A percentile compares a stretch with the other conserved stretches of the same genome.
These are phyloP conservation scores for Lentinula guzmanii DNA, from an alignment of 768 basidiomycete genomes.

Conservation along the genomic window DNA sequence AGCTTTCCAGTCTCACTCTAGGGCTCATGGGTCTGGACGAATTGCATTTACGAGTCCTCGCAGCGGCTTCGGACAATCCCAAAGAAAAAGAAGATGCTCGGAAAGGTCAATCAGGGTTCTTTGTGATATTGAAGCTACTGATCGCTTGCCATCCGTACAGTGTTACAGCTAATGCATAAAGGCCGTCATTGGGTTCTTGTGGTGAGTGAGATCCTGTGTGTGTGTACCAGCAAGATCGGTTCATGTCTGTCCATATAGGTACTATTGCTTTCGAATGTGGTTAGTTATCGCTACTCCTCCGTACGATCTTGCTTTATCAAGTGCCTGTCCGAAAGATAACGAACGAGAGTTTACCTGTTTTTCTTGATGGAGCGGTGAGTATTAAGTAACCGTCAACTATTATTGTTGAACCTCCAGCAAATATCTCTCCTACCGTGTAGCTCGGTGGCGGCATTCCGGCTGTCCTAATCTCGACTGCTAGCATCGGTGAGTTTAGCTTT, in stretches of 20 bases:
- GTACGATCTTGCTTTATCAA: neutral
- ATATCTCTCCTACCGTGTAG: constrained; percentile 4
- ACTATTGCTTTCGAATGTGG: constrained; percentile 83
- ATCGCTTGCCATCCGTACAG: constrained; percentile 21
- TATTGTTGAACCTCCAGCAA: neutral
- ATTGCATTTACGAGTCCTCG: constrained; percentile 83
- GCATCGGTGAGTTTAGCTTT: constrained; percentile 43
- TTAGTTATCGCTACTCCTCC: constrained; percentile 24
- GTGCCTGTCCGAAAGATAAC: constrained; percentile 43
- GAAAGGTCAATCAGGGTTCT: constrained; percentile 42
- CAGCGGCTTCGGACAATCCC: constrained; percentile 69
- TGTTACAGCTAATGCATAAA: constrained; percentile 47
- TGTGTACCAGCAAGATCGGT: neutral
- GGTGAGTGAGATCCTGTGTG: constrained; percentile 34
- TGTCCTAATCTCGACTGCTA: constrained; percentile 70
- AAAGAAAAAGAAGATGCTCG: constrained; percentile 64
- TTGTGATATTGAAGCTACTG: neutral
- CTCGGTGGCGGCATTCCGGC: constrained; percentile 74
- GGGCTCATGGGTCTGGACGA: constrained; percentile 94
- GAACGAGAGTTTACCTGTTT: constrained; percentile 81
- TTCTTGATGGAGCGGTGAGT: constrained; percentile 68
- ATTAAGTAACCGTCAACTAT: neutral
- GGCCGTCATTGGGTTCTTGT: constrained; percentile 95
- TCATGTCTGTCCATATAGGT: constrained; percentile 39
- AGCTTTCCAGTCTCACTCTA: constrained; percentile 63